Conservation (phyloP, 495 filamentous ascomycete species). For the Podospora comata region DNA sequence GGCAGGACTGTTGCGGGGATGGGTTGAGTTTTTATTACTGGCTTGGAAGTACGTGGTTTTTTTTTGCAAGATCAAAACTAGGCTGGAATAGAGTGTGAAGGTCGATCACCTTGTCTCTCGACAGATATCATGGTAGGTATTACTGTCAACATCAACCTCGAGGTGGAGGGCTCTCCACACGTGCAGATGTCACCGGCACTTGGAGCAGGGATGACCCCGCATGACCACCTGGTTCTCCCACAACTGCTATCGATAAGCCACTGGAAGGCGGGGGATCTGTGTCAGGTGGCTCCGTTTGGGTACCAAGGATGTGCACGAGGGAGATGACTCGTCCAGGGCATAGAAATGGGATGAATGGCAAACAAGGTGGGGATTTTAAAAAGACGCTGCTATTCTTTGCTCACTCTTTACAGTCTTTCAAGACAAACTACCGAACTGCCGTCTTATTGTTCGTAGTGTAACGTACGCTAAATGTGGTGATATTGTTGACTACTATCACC, state of each 20-base stretch:
- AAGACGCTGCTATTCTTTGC: neutral
- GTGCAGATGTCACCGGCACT: neutral
- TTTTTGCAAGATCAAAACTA: neutral
- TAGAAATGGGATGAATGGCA: neutral
- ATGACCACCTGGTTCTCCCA: neutral
- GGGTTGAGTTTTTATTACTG: constrained; percentile 14
- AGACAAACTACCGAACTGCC: neutral
- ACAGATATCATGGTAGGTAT: too few relatives aligned
- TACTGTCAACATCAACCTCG: too few relatives aligned
- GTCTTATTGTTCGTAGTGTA: neutral
- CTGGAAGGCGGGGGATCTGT: neutral
- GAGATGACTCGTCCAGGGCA: neutral
- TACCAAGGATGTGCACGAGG: neutral
- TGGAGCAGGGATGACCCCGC: constrained; percentile 12
- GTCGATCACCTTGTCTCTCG: too few relatives aligned
- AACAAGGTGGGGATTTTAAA: neutral
- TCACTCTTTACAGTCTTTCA: neutral
- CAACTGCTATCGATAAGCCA: neutral
- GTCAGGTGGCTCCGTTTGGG: neutral
- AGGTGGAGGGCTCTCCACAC: neutral
- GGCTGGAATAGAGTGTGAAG: too few relatives aligned
- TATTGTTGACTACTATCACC: neutral
- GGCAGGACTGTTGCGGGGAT: constrained; percentile 4
- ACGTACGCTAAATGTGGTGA: neutral
- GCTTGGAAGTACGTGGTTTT: constrained; percentile 10